These are phyloP conservation scores for Alliaria petiolata DNA, from an alignment of 345 rosid genomes.

Conservation along the genomic window DNA sequence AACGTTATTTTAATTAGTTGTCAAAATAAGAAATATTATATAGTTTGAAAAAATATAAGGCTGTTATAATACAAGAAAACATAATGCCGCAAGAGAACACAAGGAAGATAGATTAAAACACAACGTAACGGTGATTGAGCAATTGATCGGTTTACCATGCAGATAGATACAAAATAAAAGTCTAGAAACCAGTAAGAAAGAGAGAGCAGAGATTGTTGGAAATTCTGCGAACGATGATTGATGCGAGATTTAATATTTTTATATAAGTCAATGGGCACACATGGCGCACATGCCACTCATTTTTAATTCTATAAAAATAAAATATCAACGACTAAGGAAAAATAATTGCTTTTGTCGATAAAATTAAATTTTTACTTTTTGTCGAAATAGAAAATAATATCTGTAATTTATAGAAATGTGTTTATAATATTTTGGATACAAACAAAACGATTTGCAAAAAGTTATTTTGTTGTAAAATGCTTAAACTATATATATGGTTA, in stretches of 20 bases:
- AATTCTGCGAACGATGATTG: conserved; percentile 32
- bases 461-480: neutral
- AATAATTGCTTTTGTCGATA: neutral
- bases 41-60: too few species aligned
- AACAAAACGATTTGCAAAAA: neutral
- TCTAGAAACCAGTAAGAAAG: conserved; percentile 10
- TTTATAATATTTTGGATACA: neutral
- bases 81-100: conserved; percentile 7
- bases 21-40: too few species aligned
- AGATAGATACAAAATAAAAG: conserved; percentile 19
- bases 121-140: neutral
- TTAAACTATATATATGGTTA: neutral
- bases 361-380: neutral
- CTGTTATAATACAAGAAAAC: neutral
- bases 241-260: conserved; percentile 20
- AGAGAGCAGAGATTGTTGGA: conserved; percentile 14
- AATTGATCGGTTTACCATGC: neutral
- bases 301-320: neutral
- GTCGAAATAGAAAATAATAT: neutral
- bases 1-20: too few species aligned
- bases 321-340: conserved; percentile 5
- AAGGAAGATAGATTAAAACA: neutral
- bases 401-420: neutral
- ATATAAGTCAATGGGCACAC: conserved; percentile 26
- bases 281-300: conserved; percentile 30